These are phyloP conservation scores for Bipolaris cookei DNA, from an alignment of 2,329 filamentous ascomycete genomes.

Conservation along the genomic window DNA sequence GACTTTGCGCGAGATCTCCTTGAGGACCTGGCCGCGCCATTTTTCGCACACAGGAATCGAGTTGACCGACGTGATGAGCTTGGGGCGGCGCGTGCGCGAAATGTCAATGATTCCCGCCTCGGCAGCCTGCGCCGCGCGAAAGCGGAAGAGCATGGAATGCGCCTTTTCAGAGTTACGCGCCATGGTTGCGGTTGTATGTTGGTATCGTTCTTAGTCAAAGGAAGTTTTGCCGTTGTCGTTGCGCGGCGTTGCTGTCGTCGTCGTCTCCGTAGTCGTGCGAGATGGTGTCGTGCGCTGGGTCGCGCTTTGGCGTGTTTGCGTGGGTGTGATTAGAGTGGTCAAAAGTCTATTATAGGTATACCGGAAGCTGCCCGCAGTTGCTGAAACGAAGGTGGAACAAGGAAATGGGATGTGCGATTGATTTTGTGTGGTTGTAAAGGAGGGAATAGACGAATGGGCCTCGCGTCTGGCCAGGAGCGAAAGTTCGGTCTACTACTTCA, in stretches of 20 bases:
- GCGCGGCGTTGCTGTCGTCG: slow-evolving; percentile 4
- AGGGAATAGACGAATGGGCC: slow-evolving; percentile 10
- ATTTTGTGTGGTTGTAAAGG: slow-evolving; percentile 21
- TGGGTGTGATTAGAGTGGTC: slow-evolving; percentile 13
- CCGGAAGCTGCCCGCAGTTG: slow-evolving; percentile 38
- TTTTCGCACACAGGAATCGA: slow-evolving; percentile 89
- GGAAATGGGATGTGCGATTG: slow-evolving; percentile 19
- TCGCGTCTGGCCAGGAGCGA: slow-evolving; percentile 40
- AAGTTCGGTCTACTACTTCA: slow-evolving; percentile 38
- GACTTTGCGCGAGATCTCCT: slow-evolving; percentile 96
- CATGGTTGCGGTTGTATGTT: slow-evolving; percentile 50
- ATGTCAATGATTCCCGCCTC: slow-evolving; percentile 96
- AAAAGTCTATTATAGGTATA: slow-evolving; percentile 24
- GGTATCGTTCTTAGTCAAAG: not conserved
- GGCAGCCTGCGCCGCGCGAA: slow-evolving; percentile 94
- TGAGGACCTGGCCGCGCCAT: slow-evolving; percentile 97
- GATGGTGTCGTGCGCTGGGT: slow-evolving; percentile 13
- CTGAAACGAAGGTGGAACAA: slow-evolving; percentile 21
- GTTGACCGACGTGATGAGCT: slow-evolving; percentile 85
- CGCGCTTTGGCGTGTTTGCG: slow-evolving; percentile 11
- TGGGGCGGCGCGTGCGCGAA: slow-evolving; percentile 85
- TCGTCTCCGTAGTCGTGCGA: not conserved
- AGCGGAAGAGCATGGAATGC: slow-evolving; percentile 99
- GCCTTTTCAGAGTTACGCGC: slow-evolving; percentile 98
- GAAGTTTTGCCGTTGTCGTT: not conserved